Evolutionary conservation across 2,329 filamentous ascomycete species (phyloP).

Genomic region (Aplosporella prunicola): DNA sequence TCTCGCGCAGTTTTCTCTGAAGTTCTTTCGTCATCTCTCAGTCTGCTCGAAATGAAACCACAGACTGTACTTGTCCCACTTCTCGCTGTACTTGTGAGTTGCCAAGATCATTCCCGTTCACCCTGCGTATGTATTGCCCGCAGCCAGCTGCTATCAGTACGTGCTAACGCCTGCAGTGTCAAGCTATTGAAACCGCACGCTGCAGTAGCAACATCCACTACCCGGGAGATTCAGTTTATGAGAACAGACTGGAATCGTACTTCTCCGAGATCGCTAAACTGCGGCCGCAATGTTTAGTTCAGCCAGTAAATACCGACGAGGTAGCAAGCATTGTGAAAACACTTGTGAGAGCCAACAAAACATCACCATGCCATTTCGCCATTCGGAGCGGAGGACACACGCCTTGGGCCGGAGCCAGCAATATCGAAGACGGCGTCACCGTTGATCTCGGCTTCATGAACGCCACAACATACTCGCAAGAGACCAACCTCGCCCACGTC

Average conservation of each 20-base stretch:
- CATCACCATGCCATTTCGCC: slow-evolving; percentile 4
- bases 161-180: no score
- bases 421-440: slow-evolving; percentile 21
- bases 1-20: no score
- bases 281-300: not conserved
- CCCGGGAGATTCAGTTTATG: not conserved
- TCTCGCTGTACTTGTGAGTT: no score
- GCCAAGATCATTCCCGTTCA: no score
- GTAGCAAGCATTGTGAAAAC: slow-evolving; percentile 1
- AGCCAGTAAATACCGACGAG: not conserved
- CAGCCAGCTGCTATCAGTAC: no score
- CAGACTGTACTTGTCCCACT: no score
- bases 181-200: slow-evolving; percentile 1
- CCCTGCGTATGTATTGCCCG: no score
- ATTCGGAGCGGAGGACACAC: slow-evolving; percentile 16
- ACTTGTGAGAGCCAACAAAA: not conserved
- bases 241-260: slow-evolving; percentile 1
- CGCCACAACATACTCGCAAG: slow-evolving; percentile 15
- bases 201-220: not conserved
- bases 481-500: slow-evolving; percentile 16
- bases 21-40: no score
- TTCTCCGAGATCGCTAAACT: not conserved
- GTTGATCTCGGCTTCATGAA: slow-evolving; percentile 21
- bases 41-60: no score
- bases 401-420: slow-evolving; percentile 18